Conservation (phyloP, 208 protist genomes). For the Wallacemonas rigidus region DNA sequence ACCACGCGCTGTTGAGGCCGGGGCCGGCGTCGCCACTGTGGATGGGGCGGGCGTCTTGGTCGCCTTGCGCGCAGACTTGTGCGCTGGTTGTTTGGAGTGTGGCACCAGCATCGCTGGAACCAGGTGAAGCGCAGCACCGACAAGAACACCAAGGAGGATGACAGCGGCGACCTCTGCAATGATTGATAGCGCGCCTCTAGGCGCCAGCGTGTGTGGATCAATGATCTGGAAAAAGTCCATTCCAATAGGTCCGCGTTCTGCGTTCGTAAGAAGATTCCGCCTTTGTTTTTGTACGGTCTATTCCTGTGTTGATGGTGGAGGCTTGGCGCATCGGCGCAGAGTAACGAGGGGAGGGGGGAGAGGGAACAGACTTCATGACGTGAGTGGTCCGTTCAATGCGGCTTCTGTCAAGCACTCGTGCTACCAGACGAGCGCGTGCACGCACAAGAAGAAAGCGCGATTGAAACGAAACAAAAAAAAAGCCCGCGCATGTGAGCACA, state of each 20-base stretch:
- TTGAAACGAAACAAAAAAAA: too few relatives aligned
- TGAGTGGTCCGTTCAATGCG: too few relatives aligned
- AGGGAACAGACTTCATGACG: too few relatives aligned
- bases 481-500: too few relatives aligned
- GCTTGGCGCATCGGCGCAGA: too few relatives aligned
- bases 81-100: background rate
- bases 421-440: too few relatives aligned
- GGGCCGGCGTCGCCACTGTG: background rate
- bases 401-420: too few relatives aligned
- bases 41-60: background rate
- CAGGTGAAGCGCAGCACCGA: constrained; percentile 30
- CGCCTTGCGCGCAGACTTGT: background rate
- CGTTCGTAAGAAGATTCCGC: too few relatives aligned
- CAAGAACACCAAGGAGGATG: constrained; percentile 13
- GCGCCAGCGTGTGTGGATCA: constrained; percentile 18
- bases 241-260: background rate
- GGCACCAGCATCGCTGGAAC: constrained; percentile 29
- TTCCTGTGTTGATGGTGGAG: too few relatives aligned
- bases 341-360: too few relatives aligned
- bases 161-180: constrained; percentile 24
- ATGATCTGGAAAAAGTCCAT: constrained; percentile 49
- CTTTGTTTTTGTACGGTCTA: too few relatives aligned
- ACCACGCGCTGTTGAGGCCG: background rate
- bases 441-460: too few relatives aligned
- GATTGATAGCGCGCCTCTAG: constrained; percentile 14